A percentile compares a stretch with the other conserved stretches of the same genome.
phyloP scores from a whole-genome alignment of 495 filamentous ascomycete species.

The Aspergillus nanangensis region DNA sequence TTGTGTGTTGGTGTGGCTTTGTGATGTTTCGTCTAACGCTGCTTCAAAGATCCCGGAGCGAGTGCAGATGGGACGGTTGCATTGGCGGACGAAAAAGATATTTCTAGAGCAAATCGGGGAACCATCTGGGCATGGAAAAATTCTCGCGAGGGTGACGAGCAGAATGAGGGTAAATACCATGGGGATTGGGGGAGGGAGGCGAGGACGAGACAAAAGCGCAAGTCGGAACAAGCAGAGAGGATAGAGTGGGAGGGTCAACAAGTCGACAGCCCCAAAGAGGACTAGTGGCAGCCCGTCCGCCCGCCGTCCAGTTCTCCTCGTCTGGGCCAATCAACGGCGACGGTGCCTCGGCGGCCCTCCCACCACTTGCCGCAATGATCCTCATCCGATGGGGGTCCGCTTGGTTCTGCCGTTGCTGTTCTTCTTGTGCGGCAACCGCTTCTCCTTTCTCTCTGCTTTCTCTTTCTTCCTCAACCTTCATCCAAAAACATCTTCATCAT shows the following conservation, averaged over 20 bases:
- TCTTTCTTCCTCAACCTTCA: slow-evolving; percentile 27
- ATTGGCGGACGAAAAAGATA: not conserved
- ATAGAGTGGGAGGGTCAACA: slow-evolving; percentile 14
- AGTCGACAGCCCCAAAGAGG: slow-evolving; percentile 12
- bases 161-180: slow-evolving; percentile 41
- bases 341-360: slow-evolving; percentile 22
- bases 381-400: slow-evolving; percentile 14
- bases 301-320: slow-evolving; percentile 32
- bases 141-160: slow-evolving; percentile 25
- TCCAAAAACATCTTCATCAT: slow-evolving; percentile 18
- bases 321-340: slow-evolving; percentile 38
- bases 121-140: not conserved
- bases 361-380: slow-evolving; percentile 18
- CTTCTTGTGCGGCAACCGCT: slow-evolving; percentile 32
- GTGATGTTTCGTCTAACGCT: too few relatives aligned
- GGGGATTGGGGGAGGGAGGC: slow-evolving; percentile 3
- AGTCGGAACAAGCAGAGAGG: slow-evolving; percentile 12
- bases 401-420: slow-evolving; percentile 28
- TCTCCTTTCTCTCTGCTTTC: slow-evolving; percentile 37
- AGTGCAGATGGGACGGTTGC: not conserved
- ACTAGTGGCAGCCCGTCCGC: slow-evolving; percentile 19
- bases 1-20: too few relatives aligned
- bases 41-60: too few relatives aligned
- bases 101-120: too few relatives aligned
- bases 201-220: slow-evolving; percentile 15